Base-by-base conservation (phyloP, 768 basidiomycete genomes). In the Suillus placidus region DNA sequence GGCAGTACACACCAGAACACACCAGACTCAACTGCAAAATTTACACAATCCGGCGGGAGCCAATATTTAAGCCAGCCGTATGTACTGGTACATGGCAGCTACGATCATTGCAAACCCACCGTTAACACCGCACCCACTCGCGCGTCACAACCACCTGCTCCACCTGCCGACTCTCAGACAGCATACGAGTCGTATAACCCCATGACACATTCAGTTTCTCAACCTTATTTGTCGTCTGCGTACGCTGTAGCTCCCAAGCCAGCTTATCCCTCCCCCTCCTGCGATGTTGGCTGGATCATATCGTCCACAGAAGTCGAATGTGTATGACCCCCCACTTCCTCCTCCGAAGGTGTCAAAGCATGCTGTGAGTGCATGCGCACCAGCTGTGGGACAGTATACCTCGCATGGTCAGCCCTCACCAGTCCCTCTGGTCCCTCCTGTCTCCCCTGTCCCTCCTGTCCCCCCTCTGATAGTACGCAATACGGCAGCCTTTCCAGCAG, bases 271-370 rank as follows among this genome's bases (percentile, higher is more conserved):
- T 52, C 62, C 76, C 60, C 71, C 81, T 35, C 77, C 81, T 4
- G 67, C 76, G 7, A 79, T 81, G 20, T 75, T 82, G 3, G 76
- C 83, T 2, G 73, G 82, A 35, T 71, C 88, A 20, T 86, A 80
- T 66, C 83, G 90, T 60, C 88, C 89, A 30, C 91, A 87, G 77
- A 76, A 86, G 40, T 81, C 80, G 16, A 90, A 92, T 68, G 91
- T 90, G 2, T 93, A 92, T 70, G 91, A 93, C 69, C 91, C 91
- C 3, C 91, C 91, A 37, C 84, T 92, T 64, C 85, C 85, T 45
- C 81, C 87, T 1, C 76, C 80, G 20, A 83, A 79, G 65, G 75
- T 76, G 60, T 57, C 78, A 40, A 78, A 74, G 60, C 78, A 81
- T 57, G 71, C 72, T 18, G 70, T 64, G 23, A 71, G 69, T 54